Conservation (phyloP, 78 protist genomes). For the Polysphondylium violaceum region DNA sequence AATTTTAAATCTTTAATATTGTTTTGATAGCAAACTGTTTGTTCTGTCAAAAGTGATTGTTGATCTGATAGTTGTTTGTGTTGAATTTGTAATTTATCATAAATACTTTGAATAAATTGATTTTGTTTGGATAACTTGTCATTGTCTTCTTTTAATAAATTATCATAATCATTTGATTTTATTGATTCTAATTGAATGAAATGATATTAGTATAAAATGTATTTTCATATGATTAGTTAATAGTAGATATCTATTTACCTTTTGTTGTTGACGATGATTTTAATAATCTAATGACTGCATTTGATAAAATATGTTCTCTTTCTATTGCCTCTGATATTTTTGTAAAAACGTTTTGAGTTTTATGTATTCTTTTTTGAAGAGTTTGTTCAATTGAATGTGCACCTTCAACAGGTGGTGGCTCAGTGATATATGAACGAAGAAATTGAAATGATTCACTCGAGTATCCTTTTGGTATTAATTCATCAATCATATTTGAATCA, state of each 20-base stretch:
- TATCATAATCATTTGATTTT: conserved; percentile 29
- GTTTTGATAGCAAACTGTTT: conserved; percentile 28
- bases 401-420: conserved; percentile 42
- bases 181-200: not conserved
- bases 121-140: conserved; percentile 68
- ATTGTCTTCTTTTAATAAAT: conserved; percentile 58
- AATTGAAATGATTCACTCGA: conserved; percentile 37
- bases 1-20: conserved; percentile 7
- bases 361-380: conserved; percentile 55
- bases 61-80: conserved; percentile 46
- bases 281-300: conserved; percentile 38
- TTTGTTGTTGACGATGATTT: conserved; percentile 58
- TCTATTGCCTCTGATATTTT: conserved; percentile 55
- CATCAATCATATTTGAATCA: conserved; percentile 37
- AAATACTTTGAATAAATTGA: conserved; percentile 46
- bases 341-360: conserved; percentile 33
- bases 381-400: conserved; percentile 16
- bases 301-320: conserved; percentile 61
- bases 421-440: conserved; percentile 23
- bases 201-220: not conserved
- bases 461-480: conserved; percentile 26
- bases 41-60: conserved; percentile 15
- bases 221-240: not conserved
- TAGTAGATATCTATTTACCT: conserved; percentile 13
- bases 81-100: conserved; percentile 46